Conservation (phyloP, 495 filamentous ascomycete species). For the Neurospora pannonica region DNA sequence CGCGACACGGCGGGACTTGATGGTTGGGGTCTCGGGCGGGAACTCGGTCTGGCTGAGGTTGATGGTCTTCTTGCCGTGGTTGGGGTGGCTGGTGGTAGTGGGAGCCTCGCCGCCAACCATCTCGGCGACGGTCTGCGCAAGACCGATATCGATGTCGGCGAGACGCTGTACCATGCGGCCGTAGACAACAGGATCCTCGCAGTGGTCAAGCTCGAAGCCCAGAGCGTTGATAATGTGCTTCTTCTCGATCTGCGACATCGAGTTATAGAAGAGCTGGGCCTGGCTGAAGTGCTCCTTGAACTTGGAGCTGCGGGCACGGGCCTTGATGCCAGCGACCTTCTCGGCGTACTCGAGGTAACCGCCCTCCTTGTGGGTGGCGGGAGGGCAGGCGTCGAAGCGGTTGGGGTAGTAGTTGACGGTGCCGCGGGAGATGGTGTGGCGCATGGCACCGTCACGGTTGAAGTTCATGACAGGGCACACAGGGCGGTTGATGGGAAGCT, state of each 20-base stretch:
- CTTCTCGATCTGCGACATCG: conserved; percentile 60
- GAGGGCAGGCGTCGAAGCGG: conserved; percentile 54
- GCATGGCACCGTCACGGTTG: conserved; percentile 63
- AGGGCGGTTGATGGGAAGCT: conserved; percentile 73
- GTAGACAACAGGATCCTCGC: conserved; percentile 77
- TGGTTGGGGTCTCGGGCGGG: conserved; percentile 51
- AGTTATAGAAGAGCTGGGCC: conserved; percentile 74
- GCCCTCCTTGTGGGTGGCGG: conserved; percentile 48
- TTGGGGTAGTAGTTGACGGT: conserved; percentile 89
- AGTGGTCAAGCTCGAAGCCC: conserved; percentile 80
- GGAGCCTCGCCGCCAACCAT: conserved; percentile 59
- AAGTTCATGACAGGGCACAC: conserved; percentile 74
- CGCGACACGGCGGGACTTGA: conserved; percentile 62
- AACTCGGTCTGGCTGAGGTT: conserved; percentile 63
- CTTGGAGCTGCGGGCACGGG: conserved; percentile 60
- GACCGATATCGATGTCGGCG: conserved; percentile 59
- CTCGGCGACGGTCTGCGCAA: conserved; percentile 61
- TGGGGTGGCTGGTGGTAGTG: conserved; percentile 37
- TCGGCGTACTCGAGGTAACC: conserved; percentile 61
- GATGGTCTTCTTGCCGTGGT: conserved; percentile 58
- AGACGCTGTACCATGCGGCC: conserved; percentile 61
- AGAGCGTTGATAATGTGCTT: conserved; percentile 60
- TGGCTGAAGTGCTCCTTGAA: conserved; percentile 74
- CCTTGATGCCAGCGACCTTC: conserved; percentile 59
- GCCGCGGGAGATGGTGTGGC: conserved; percentile 47